Conservation (phyloP, 495 filamentous ascomycete genomes). For the Aspergillus campestris region DNA sequence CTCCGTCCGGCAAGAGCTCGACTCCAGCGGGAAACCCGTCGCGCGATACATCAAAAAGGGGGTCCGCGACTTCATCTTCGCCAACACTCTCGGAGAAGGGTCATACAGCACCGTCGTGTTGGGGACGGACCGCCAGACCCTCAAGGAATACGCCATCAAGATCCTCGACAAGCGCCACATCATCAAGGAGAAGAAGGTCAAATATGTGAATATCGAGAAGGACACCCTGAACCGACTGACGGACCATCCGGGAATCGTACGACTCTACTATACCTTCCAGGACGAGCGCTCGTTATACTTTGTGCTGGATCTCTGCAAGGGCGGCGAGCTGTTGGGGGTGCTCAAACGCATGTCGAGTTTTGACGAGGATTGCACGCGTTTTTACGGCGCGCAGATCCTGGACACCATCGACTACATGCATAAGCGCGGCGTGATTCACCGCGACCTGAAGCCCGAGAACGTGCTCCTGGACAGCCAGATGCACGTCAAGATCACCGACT, state of each 20-base stretch:
- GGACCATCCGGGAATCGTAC: constrained; percentile 93
- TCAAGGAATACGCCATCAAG: constrained; percentile 97
- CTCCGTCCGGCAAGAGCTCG: constrained; percentile 64
- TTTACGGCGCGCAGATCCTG: constrained; percentile 93
- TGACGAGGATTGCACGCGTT: constrained; percentile 89
- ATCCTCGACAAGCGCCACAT: constrained; percentile 98
- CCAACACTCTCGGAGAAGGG: constrained; percentile 84
- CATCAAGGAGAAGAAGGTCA: constrained; percentile 99
- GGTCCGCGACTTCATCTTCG: constrained; percentile 94
- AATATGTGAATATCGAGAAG: constrained; percentile 99
- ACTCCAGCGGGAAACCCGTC: constrained; percentile 74
- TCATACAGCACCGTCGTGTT: constrained; percentile 96
- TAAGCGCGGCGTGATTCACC: constrained; percentile 87
- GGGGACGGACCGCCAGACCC: constrained; percentile 88
- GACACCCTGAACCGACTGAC: constrained; percentile 94
- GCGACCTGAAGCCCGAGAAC: constrained; percentile 96
- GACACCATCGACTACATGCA: constrained; percentile 99
- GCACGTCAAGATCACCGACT: constrained; percentile 98
- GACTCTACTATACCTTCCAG: constrained; percentile 98
- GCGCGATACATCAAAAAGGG: constrained; percentile 88
- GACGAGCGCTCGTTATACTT: constrained; percentile 95
- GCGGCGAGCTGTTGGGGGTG: constrained; percentile 85
- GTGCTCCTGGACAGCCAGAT: constrained; percentile 90
- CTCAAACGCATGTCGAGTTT: constrained; percentile 92
- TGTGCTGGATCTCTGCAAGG: constrained; percentile 87